A percentile compares a stretch with the other conserved stretches of the same genome.
Conservation (phyloP, 805 yeast species). For the Sugiyamaella qingdaonensis region DNA sequence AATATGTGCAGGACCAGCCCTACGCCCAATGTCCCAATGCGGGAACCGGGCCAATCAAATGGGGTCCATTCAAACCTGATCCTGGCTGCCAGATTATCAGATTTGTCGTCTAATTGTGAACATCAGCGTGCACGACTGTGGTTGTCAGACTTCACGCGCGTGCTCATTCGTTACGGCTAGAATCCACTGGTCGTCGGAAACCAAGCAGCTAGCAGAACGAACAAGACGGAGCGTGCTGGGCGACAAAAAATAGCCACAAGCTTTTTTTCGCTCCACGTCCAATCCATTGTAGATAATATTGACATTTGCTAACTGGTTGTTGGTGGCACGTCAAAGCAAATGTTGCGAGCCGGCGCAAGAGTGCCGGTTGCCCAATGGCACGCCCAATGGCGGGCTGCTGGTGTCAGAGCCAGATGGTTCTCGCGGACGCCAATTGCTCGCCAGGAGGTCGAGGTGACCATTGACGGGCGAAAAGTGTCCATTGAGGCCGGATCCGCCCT, state of each 20-base stretch:
- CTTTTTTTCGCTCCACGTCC: too few relatives aligned
- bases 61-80: background rate
- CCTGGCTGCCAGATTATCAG: background rate
- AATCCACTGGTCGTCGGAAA: too few relatives aligned
- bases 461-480: slow-evolving; percentile 68
- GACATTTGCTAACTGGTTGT: too few relatives aligned
- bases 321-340: background rate
- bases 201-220: too few relatives aligned
- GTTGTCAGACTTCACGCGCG: too few relatives aligned
- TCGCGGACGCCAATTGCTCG: slow-evolving; percentile 33
- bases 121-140: background rate
- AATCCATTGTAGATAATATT: too few relatives aligned
- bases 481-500: slow-evolving; percentile 85
- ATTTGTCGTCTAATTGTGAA: background rate
- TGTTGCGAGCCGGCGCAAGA: background rate
- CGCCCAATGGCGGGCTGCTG: background rate
- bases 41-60: background rate
- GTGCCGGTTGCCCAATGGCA: background rate
- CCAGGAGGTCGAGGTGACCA: slow-evolving; percentile 54
- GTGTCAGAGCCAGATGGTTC: slow-evolving; percentile 26
- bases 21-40: background rate
- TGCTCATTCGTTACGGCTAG: too few relatives aligned
- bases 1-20: slow-evolving; percentile 1
- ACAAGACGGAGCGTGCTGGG: too few relatives aligned
- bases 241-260: too few relatives aligned